These are phyloP conservation scores for Hypomontagnella submonticulosa DNA, from an alignment of 495 filamentous ascomycete species.

Conservation along the genomic window DNA sequence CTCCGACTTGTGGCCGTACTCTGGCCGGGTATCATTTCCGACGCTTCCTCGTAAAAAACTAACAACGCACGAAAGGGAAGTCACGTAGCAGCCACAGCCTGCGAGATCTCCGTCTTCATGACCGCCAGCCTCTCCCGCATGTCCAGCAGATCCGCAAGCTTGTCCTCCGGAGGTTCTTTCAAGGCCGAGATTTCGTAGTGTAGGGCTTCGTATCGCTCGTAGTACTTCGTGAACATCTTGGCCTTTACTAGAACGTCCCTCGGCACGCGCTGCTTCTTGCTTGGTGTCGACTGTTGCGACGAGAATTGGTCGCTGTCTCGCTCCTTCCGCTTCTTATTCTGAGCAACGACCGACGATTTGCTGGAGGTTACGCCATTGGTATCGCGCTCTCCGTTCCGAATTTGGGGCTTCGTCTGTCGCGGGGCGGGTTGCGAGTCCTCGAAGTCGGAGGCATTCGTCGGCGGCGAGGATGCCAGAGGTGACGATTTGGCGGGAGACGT, in stretches of 20 bases:
- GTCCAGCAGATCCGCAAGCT: slow-evolving; percentile 66
- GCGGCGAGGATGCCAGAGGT: slow-evolving; percentile 78
- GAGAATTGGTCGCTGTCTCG: slow-evolving; percentile 42
- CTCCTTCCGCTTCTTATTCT: slow-evolving; percentile 55
- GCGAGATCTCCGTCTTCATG: slow-evolving; percentile 77
- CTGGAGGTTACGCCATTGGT: slow-evolving; percentile 35
- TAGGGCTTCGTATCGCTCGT: slow-evolving; percentile 70
- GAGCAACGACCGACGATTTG: slow-evolving; percentile 26
- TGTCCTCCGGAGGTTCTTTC: slow-evolving; percentile 63
- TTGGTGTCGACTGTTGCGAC: slow-evolving; percentile 44
- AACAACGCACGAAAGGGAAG: slow-evolving; percentile 8
- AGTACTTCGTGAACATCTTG: slow-evolving; percentile 68
- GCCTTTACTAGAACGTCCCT: slow-evolving; percentile 63
- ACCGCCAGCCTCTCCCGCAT: slow-evolving; percentile 69
- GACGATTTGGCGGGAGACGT: slow-evolving; percentile 77
- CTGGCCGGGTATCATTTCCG: too few species aligned
- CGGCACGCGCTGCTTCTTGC: slow-evolving; percentile 54
- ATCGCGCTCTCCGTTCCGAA: slow-evolving; percentile 35
- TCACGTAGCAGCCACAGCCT: slow-evolving; percentile 49
- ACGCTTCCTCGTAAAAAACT: background rate
- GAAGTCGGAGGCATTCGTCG: slow-evolving; percentile 76
- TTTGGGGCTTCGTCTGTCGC: slow-evolving; percentile 47
- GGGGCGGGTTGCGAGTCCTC: slow-evolving; percentile 51
- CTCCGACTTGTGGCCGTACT: background rate
- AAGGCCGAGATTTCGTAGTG: slow-evolving; percentile 67